Evolutionary conservation across 73 alveolate genomes (phyloP), one percentile per base, ranked within the genome.

Genomic region (Effrenium voratum): DNA sequence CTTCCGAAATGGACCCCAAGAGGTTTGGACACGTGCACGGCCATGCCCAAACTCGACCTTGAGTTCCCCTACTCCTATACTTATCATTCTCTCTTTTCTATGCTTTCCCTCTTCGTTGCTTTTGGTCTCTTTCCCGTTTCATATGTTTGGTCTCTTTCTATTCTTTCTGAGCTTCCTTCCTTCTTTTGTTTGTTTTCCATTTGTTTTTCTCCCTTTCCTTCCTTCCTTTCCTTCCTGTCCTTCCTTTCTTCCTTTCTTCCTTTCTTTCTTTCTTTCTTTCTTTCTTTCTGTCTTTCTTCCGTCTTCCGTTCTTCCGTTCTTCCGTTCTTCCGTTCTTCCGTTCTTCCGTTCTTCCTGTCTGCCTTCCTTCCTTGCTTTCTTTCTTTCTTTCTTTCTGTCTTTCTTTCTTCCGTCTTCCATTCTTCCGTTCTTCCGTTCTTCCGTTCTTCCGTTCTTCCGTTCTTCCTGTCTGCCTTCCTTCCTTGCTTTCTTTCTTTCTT

Each of bases 211-310:
- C 46, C 46, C 60, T 45, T 80, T 49, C 72, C 70, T 80, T 80
- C 60, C 91, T 80, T 80, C n/a, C 91, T 46, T 36, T 80, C 91
- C 40, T 80, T 49, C 41, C n/a, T 57, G 83, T 60, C 45, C 10
- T 86, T 40, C 10, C 26, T 86, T 57, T 73, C 66, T 36, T 45
- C 59, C 28, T 49, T 57, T 57, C 46, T 83, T n/a, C 47, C 45
- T 49, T 57, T 52, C 44, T 47, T 30, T 16, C n/a, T 26, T 38
- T 83, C 32, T 19, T 28, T 60, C 16, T 26, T 41, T 2, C n/a
- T 32, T 47, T 81, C 32, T 8, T 81, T 46, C 47, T 81, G 40
- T 45, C 47, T 72, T 49, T 57, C 32, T 4, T 26, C 46, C 32
- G n/a, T n/a, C n/a, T n/a, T n/a, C n/a, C n/a, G n/a, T n/a, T n/a